Conservation (phyloP, 495 filamentous ascomycete species). For the Pseudevernia furfuracea region DNA sequence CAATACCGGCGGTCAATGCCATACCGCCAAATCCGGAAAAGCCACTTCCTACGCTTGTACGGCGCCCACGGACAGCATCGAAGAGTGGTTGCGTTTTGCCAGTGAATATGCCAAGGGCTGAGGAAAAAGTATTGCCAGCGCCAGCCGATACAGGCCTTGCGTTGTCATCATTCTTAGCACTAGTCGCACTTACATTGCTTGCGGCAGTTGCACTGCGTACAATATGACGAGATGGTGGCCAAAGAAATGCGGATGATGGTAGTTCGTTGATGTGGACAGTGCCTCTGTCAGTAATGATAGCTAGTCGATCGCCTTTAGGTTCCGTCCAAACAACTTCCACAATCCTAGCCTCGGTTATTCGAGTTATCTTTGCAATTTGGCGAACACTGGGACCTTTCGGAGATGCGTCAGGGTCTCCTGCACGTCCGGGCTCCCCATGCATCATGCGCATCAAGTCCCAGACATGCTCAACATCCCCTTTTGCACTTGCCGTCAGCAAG, state of each 20-base stretch:
- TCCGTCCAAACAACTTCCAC: conserved; percentile 83
- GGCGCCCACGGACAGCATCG: conserved; percentile 46
- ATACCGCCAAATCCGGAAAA: conserved; percentile 46
- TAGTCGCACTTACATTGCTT: conserved; percentile 26
- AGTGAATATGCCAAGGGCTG: conserved; percentile 51
- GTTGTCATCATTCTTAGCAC: conserved; percentile 32
- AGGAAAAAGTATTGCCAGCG: conserved; percentile 54
- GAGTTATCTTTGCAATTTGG: conserved; percentile 75
- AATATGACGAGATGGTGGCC: conserved; percentile 73
- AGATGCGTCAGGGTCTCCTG: conserved; percentile 29
- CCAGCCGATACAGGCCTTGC: conserved; percentile 47
- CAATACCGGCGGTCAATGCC: conserved; percentile 58
- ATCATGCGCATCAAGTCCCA: conserved; percentile 78
- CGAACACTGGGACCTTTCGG: conserved; percentile 54
- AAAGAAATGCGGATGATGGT: conserved; percentile 72
- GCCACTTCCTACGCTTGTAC: conserved; percentile 42
- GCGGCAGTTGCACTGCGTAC: conserved; percentile 35
- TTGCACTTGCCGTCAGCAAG: conserved; percentile 81
- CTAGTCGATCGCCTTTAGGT: conserved; percentile 70
- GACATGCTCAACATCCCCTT: conserved; percentile 84
- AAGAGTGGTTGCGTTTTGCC: conserved; percentile 53
- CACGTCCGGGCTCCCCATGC: conserved; percentile 18
- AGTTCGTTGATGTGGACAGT: conserved; percentile 88
- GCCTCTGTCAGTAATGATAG: conserved; percentile 84
- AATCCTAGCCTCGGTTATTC: conserved; percentile 83